Evolutionary conservation across 2,329 filamentous ascomycete genomes (phyloP), one percentile per base, ranked within the genome.

Genomic region (Aureobasidium sp.): DNA sequence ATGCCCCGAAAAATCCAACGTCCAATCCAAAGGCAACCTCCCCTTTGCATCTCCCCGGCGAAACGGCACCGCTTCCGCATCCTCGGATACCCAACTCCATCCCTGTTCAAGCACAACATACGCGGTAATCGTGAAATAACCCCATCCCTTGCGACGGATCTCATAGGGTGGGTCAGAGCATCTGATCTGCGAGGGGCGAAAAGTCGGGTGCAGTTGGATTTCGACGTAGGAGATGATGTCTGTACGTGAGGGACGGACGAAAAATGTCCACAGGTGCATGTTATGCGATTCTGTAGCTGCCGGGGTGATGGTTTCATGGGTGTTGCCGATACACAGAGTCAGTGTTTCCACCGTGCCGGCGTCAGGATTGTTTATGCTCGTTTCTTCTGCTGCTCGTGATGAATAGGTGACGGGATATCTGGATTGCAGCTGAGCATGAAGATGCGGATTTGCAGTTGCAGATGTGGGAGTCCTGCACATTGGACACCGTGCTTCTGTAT

Each of bases 211-310:
- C 59, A 54, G n/a, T 17, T 65, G 55, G 4, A 75, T 67, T 24
- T 71, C 67, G 6, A 76, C 68, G 54, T 73, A 65, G 51, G 73
- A 64, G 7, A 76, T 64, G 22, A 75, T 65, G n/a, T 74, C 71
- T 8, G 63, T 66, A 3, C 70, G 63, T n/a, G 67, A 70, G 0
- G 67, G 63, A n/a, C 64, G 58, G 5, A 75, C 69, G 57, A 75
- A 76, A 56, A 75, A 74, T 0, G 66, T 70, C 72, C 73, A 76
- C 27, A 71, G 65, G 56, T 74, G 73, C 53, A 64, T 58, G 41
- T 72, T 74, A n/a, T 37, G 45, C 35, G 53, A 60, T 49, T 37
- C 64, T 49, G 45, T n/a, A 10, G 51, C 35, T 25, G 14, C 42
- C 55, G 56, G 44, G n/a, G 59, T 47, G 3, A 68, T 57, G 10